phyloP scores from a whole-genome alignment of 257 asterid genomes.

The Nemophila menziesii region DNA sequence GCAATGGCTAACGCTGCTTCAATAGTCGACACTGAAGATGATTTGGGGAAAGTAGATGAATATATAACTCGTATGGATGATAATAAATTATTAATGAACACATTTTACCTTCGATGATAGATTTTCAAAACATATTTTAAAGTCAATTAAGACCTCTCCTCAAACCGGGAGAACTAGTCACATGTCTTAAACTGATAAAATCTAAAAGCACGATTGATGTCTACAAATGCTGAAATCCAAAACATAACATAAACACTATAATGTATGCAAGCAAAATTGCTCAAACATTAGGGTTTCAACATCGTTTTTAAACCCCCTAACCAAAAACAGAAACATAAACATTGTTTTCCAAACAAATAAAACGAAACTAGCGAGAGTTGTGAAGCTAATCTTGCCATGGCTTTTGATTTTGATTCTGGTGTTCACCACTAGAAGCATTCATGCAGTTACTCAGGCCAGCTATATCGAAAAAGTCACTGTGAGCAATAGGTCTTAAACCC shows the following conservation, averaged over 20 bases:
- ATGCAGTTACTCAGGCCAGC: slow-evolving; percentile 17
- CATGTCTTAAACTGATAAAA: too few species aligned
- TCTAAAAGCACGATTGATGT: too few species aligned
- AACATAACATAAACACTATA: not conserved
- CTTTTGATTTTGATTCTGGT: not conserved
- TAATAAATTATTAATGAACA: too few species aligned
- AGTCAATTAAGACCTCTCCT: too few species aligned
- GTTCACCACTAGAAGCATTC: not conserved
- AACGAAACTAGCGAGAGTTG: not conserved
- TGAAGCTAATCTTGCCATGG: slow-evolving; percentile 4
- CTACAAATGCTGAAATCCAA: not conserved
- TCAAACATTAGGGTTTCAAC: not conserved
- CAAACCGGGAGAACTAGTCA: too few species aligned
- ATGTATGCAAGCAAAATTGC: not conserved
- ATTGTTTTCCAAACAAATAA: not conserved
- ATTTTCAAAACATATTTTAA: too few species aligned
- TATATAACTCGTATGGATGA: too few species aligned
- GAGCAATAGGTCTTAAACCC: slow-evolving; percentile 34
- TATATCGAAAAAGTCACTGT: slow-evolving; percentile 26
- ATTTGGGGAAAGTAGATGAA: too few species aligned
- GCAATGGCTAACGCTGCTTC: too few species aligned
- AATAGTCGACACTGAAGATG: too few species aligned
- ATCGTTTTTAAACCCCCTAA: not conserved
- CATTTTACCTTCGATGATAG: too few species aligned
- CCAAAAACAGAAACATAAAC: not conserved